A percentile compares a stretch with the other conserved stretches of the same genome.
Conservation (phyloP, 768 basidiomycete genomes). For the Amanita pseudoporphyria region DNA sequence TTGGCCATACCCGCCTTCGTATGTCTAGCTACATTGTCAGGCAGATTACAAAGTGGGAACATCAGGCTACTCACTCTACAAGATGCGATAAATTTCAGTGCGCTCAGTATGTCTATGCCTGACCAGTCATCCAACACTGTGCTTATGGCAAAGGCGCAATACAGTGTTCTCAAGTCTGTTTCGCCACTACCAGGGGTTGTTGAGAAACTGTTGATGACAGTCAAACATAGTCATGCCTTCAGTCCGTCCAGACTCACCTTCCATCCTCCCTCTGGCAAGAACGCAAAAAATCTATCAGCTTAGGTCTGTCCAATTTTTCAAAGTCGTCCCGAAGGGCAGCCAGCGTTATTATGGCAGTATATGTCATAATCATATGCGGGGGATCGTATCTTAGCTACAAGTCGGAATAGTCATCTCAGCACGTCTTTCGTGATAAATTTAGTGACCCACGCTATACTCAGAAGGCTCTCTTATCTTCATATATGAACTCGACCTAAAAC, state of each 20-base stretch:
- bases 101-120: conserved; percentile 50
- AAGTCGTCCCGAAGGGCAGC: conserved; percentile 86
- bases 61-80: conserved; percentile 52
- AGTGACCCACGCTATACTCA: conserved; percentile 6
- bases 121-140: conserved; percentile 76
- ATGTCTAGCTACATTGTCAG: conserved; percentile 43
- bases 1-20: conserved; percentile 91
- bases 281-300: conserved; percentile 56
- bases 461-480: conserved; percentile 32
- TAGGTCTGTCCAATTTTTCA: conserved; percentile 53
- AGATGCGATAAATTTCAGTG: conserved; percentile 51
- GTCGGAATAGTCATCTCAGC: conserved; percentile 5
- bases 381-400: conserved; percentile 45
- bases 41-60: background rate
- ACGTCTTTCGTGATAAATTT: background rate
- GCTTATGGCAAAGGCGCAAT: conserved; percentile 81
- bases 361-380: conserved; percentile 89
- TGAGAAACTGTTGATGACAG: conserved; percentile 44
- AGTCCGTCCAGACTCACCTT: conserved; percentile 41
- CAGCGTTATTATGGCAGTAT: conserved; percentile 78
- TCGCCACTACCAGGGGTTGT: conserved; percentile 61
- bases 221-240: conserved; percentile 3
- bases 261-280: conserved; percentile 75
- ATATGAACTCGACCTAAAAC: conserved; percentile 69
- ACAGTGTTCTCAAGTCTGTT: conserved; percentile 73